phyloP scores from a whole-genome alignment of 202 grass and related monocot species.

The Cymbopogon flexuosus region DNA sequence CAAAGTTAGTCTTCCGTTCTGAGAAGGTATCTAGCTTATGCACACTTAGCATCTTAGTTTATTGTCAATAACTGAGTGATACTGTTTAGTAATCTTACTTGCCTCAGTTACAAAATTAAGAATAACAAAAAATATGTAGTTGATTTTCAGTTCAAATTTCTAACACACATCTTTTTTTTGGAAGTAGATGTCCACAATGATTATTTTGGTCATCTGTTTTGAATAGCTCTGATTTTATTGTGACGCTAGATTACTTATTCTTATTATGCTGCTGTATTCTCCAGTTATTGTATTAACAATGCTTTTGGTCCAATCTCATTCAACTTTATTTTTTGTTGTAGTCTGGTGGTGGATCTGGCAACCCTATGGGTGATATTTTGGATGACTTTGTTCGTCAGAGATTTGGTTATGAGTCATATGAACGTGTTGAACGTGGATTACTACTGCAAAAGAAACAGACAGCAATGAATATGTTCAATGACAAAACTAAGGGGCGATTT shows the following conservation, averaged over 20 bases:
- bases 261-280: neutral
- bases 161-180: neutral
- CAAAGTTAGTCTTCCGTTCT: neutral
- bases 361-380: slow-evolving; percentile 68
- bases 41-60: neutral
- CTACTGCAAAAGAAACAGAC: slow-evolving; percentile 52
- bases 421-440: slow-evolving; percentile 66
- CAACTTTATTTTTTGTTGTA: slow-evolving; percentile 42
- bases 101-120: too few species aligned
- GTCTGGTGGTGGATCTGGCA: slow-evolving; percentile 48
- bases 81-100: too few species aligned
- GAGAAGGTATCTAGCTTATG: slow-evolving; percentile 1
- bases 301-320: slow-evolving; percentile 23
- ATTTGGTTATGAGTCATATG: slow-evolving; percentile 73
- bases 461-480: slow-evolving; percentile 82
- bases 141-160: neutral
- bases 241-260: neutral
- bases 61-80: neutral
- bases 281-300: slow-evolving; percentile 1
- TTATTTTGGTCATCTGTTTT: slow-evolving; percentile 30
- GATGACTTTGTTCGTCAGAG: slow-evolving; percentile 91
- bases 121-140: neutral
- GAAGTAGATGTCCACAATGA: neutral
- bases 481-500: slow-evolving; percentile 73
- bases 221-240: slow-evolving; percentile 8